A percentile compares a stretch with the other conserved stretches of the same genome.
These are phyloP conservation scores for Ganoderma sinense DNA, from an alignment of 1,284 basidiomycete genomes.

Conservation along the genomic window DNA sequence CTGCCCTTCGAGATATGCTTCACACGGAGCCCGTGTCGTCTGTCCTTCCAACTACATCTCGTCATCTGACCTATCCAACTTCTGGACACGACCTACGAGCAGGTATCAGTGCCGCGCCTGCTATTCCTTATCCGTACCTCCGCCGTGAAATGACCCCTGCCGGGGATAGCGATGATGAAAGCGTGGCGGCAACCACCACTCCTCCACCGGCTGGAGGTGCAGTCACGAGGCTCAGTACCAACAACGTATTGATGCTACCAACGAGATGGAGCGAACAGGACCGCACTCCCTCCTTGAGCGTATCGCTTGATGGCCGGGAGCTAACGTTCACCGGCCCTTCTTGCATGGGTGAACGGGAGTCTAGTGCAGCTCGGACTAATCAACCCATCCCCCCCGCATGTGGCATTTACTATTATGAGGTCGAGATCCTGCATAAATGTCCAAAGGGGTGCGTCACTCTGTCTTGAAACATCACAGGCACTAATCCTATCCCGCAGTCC, in stretches of 20 bases:
- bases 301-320: conserved; percentile 76
- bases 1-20: conserved; percentile 71
- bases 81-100: conserved; percentile 16
- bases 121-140: conserved; percentile 38
- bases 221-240: conserved; percentile 37
- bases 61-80: conserved; percentile 14
- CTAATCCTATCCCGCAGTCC: conserved; percentile 53
- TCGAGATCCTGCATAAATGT: conserved; percentile 82
- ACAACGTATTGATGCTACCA: conserved; percentile 67
- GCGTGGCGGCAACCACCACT: conserved; percentile 50
- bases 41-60: conserved; percentile 40
- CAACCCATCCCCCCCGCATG: conserved; percentile 81
- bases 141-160: conserved; percentile 42
- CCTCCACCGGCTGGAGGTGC: conserved; percentile 38
- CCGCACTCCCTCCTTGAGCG: conserved; percentile 62
- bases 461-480: conserved; percentile 15
- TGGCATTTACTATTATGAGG: conserved; percentile 93
- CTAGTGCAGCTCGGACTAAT: conserved; percentile 80
- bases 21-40: conserved; percentile 63
- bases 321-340: conserved; percentile 69
- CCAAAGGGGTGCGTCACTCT: conserved; percentile 68
- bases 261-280: conserved; percentile 81
- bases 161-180: conserved; percentile 71
- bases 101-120: conserved; percentile 29
- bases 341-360: conserved; percentile 76